phyloP scores from a whole-genome alignment of 441 rosid genomes.

The Croton laevigatus region DNA sequence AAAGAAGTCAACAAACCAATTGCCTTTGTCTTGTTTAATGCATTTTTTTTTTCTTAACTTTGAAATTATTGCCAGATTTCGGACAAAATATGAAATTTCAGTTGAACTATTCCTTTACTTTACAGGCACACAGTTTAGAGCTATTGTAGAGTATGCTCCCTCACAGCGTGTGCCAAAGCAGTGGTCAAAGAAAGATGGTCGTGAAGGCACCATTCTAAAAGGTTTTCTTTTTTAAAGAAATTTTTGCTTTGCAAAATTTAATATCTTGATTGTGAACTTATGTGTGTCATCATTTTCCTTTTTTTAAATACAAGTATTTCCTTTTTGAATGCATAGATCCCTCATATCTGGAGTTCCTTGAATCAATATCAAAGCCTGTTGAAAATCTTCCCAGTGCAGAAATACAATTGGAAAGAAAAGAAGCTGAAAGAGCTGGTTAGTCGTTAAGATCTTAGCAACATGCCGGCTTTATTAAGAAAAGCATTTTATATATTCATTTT shows the following conservation, averaged over 20 bases:
- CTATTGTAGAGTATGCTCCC: conserved; percentile 71
- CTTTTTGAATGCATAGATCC: conserved; percentile 50
- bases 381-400: conserved; percentile 91
- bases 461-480: neutral
- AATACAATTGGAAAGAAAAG: conserved; percentile 73
- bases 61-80: neutral
- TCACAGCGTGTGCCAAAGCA: conserved; percentile 68
- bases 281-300: conserved; percentile 20
- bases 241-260: neutral
- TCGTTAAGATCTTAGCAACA: neutral
- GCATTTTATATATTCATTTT: neutral
- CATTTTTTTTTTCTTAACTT: neutral
- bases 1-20: neutral
- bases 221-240: conserved; percentile 31
- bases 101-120: conserved; percentile 10
- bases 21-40: neutral
- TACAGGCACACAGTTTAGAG: conserved; percentile 64
- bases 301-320: conserved; percentile 25
- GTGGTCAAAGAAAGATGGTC: conserved; percentile 60
- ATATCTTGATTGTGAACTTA: conserved; percentile 14
- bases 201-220: conserved; percentile 63
- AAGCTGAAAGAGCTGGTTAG: conserved; percentile 81
- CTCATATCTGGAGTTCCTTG: conserved; percentile 73
- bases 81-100: conserved; percentile 1
- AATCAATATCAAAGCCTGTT: conserved; percentile 60